Conservation (phyloP, 139 green algal genomes). For the Desmodesmus armatus region DNA sequence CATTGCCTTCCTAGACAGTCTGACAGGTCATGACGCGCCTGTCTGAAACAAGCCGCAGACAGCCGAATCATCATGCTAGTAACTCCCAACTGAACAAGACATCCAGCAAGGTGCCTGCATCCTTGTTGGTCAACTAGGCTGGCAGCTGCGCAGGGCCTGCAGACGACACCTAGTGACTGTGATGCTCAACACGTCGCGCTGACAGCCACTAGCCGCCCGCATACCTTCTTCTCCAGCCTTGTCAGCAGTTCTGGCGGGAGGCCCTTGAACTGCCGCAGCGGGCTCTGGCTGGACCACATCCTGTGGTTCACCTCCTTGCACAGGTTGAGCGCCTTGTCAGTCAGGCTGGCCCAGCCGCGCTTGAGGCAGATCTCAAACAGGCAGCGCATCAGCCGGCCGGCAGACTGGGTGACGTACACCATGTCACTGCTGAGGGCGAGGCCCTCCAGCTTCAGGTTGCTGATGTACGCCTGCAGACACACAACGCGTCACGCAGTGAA, state of each 20-base stretch:
- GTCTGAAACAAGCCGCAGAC: too few relatives aligned
- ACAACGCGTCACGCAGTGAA: too few relatives aligned
- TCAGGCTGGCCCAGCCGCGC: constrained; percentile 91
- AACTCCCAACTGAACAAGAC: too few relatives aligned
- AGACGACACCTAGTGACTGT: too few relatives aligned
- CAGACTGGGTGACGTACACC: constrained; percentile 96
- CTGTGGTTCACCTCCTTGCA: constrained; percentile 91
- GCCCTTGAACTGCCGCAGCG: constrained; percentile 91
- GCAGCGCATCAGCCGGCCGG: constrained; percentile 93
- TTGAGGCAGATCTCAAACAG: constrained; percentile 97
- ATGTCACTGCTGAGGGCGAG: constrained; percentile 95
- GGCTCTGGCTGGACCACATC: constrained; percentile 95
- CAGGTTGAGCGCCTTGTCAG: constrained; percentile 90
- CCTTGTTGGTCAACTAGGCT: too few relatives aligned
- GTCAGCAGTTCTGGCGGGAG: constrained; percentile 67
- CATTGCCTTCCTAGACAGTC: too few relatives aligned
- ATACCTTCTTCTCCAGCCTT: constrained; percentile 48
- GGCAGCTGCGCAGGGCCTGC: too few relatives aligned
- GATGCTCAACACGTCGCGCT: too few relatives aligned
- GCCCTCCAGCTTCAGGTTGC: constrained; percentile 95
- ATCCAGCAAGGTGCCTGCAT: too few relatives aligned
- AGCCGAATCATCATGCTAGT: too few relatives aligned
- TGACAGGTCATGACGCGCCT: too few relatives aligned
- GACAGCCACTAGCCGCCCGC: too few relatives aligned
- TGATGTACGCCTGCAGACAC: constrained; percentile 91